Conservation (phyloP, 2,329 filamentous ascomycete genomes). For the Podosphaera fusca region DNA sequence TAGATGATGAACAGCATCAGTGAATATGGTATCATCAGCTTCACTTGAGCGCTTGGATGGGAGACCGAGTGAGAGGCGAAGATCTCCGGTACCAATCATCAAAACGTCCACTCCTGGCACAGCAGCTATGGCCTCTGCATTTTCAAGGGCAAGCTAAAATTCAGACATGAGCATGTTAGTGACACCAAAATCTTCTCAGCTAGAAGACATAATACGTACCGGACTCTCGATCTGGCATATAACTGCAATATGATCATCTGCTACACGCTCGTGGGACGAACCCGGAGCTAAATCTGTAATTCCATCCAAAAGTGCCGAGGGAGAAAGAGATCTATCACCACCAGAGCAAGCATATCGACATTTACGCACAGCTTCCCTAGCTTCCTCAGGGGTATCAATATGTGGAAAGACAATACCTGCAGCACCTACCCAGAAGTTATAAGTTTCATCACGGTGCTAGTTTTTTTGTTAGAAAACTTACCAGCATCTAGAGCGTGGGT, state of each 20-base stretch:
- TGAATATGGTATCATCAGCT: neutral
- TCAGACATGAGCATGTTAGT: neutral
- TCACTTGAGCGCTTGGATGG: neutral
- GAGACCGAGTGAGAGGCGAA: constrained; percentile 1
- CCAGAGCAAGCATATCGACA: constrained; percentile 1
- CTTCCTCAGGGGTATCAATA: neutral
- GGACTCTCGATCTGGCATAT: constrained; percentile 1
- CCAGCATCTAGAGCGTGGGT: neutral
- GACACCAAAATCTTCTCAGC: neutral
- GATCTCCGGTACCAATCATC: neutral
- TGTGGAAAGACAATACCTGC: constrained; percentile 1
- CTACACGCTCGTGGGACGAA: neutral
- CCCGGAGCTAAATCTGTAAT: neutral
- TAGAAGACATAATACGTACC: neutral
- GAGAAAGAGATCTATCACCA: neutral
- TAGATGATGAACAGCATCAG: neutral
- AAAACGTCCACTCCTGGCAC: neutral
- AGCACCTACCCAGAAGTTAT: neutral
- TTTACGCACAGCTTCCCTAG: neutral
- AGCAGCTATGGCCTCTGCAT: neutral
- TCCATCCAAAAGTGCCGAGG: neutral
- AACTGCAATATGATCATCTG: constrained; percentile 1
- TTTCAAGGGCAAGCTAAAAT: neutral
- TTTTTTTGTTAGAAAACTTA: neutral
- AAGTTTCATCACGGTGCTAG: neutral